Base-by-base conservation (phyloP, 129 eudicot species). In the Artemisia annua region DNA sequence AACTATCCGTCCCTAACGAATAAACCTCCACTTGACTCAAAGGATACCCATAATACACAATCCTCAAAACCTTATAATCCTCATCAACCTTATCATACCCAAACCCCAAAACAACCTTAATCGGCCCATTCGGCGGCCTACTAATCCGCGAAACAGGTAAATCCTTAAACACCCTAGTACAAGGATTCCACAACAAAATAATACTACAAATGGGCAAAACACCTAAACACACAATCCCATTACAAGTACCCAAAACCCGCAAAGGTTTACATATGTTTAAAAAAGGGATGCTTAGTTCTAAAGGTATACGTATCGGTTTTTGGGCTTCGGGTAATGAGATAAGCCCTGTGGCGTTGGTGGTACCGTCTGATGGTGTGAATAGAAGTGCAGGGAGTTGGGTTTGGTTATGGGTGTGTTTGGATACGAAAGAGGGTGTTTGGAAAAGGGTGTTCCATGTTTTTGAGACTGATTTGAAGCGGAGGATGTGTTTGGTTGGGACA, bases 171-270 rank as follows among this genome's bases (percentile, higher is more conserved):
- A 64, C 79, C 72, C 79, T 74, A 53, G 79, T 74, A 52, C 65
- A 71, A 74, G 79, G 79, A 53, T 74, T 74, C 79, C 79, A 74
- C 22, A 74, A 9, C 79, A 74, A 53, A 1, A 74, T 35, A 35
- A 74, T 74, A 24, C 65, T 32, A 4, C 65, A 71, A 64, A 74
- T 63, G 19, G 79, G 79, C 18, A 64, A 74, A 52, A 64, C 53
- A 35, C 71, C 66, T 71, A 74, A 63, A 74, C 79, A 74, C 7
- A 74, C 20, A 43, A 74, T 63, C 5, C 79, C 79, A 17, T 63
- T 52, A 39, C 63, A 22, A 11, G 46, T 52, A 20, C 79, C 79
- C 20, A 43, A 51, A 44, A 74, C 79, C 2, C 79, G 71, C 14
- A 74, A 63, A 18, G 71, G 78, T 52, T 63, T 64, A 7, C 72